A percentile compares a stretch with the other conserved stretches of the same genome.
These are phyloP conservation scores for Hansenula lynferdii DNA, from an alignment of 1,139 yeast species.

Conservation along the genomic window DNA sequence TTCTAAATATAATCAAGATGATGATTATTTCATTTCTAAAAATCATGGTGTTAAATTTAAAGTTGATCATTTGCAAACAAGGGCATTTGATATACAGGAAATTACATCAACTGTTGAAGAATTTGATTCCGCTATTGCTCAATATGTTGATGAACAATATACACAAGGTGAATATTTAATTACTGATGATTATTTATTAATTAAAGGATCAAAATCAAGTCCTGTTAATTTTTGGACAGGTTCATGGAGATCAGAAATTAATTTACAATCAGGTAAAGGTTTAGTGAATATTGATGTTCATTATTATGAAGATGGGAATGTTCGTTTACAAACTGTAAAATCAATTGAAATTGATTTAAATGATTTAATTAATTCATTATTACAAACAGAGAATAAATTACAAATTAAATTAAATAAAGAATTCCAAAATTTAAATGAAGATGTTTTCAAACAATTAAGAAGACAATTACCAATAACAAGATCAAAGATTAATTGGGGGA, in stretches of 20 bases:
- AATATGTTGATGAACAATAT: conserved; percentile 39
- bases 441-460: conserved; percentile 76
- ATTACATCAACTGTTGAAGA: conserved; percentile 23
- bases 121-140: conserved; percentile 21
- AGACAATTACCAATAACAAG: conserved; percentile 91
- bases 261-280: conserved; percentile 41
- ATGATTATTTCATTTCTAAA: conserved; percentile 43
- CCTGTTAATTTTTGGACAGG: conserved; percentile 87
- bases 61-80: conserved; percentile 49
- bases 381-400: conserved; percentile 51
- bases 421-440: conserved; percentile 72
- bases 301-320: conserved; percentile 95
- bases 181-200: conserved; percentile 31
- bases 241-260: conserved; percentile 74
- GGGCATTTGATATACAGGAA: conserved; percentile 48
- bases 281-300: conserved; percentile 69
- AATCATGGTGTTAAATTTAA: conserved; percentile 47
- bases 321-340: conserved; percentile 60
- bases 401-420: conserved; percentile 59
- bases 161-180: conserved; percentile 30
- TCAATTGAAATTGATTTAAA: conserved; percentile 22
- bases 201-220: conserved; percentile 71
- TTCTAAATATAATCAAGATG: conserved; percentile 39
- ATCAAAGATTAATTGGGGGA: conserved; percentile 93
- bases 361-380: conserved; percentile 30